phyloP scores from a whole-genome alignment of 371 early-diverging fungal genomes.

The Lichtheimia ramosa region DNA sequence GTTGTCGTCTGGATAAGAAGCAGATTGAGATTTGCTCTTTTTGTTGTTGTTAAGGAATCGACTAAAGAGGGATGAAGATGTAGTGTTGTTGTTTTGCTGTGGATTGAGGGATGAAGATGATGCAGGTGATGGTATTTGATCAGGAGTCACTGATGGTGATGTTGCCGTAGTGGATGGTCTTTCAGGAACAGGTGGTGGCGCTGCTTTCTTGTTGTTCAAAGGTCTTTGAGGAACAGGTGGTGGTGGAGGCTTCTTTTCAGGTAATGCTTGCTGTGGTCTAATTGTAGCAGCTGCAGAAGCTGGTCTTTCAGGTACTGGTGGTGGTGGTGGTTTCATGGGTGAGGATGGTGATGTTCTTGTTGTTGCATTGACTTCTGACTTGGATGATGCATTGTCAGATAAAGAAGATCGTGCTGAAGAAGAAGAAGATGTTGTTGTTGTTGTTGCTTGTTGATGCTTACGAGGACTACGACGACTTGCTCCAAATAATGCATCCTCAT shows the following conservation, averaged over 20 bases:
- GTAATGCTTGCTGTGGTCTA: conserved; percentile 1
- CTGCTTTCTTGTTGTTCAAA: conserved; percentile 1
- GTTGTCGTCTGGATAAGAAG: neutral
- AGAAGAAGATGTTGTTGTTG: conserved; percentile 11
- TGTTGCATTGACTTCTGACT: neutral
- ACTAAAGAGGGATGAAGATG: conserved; percentile 11
- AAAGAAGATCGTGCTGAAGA: conserved; percentile 10
- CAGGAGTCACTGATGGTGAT: neutral
- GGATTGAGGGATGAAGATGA: neutral
- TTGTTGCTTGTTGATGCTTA: neutral
- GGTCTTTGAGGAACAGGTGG: conserved; percentile 1
- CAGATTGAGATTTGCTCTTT: neutral
- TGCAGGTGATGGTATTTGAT: neutral
- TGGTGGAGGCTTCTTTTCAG: neutral
- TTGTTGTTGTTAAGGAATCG: conserved; percentile 15
- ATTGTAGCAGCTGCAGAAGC: neutral
- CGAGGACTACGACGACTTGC: conserved; percentile 7
- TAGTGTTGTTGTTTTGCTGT: neutral
- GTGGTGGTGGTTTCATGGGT: conserved; percentile 1
- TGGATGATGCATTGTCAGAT: neutral
- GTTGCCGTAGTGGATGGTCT: neutral
- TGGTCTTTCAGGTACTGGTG: neutral
- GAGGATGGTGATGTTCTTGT: conserved; percentile 1
- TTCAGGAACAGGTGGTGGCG: conserved; percentile 12
- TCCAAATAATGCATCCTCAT: conserved; percentile 35